phyloP scores from a whole-genome alignment of 2,329 filamentous ascomycete genomes.

The Phaeosphaeriaceae sp. region DNA sequence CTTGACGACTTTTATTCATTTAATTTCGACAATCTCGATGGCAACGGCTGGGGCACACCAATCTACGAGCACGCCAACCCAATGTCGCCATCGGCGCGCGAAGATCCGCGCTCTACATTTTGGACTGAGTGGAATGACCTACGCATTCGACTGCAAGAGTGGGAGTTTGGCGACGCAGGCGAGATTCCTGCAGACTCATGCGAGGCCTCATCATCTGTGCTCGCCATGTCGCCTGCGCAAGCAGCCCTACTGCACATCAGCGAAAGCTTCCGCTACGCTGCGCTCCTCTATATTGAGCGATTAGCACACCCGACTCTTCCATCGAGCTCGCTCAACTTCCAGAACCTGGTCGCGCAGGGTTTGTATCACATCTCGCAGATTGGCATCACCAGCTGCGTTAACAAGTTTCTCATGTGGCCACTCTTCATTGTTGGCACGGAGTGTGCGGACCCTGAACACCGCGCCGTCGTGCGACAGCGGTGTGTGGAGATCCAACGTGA shows the following conservation, averaged over 20 bases:
- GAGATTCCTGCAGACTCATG: conserved; percentile 34
- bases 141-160: conserved; percentile 77
- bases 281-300: conserved; percentile 87
- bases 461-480: conserved; percentile 78
- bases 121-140: conserved; percentile 89
- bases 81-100: conserved; percentile 52
- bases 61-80: conserved; percentile 55
- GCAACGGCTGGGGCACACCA: conserved; percentile 71
- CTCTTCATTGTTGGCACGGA: conserved; percentile 90
- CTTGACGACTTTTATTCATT: conserved; percentile 61
- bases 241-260: conserved; percentile 82
- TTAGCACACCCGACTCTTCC: conserved; percentile 79
- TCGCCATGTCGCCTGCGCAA: conserved; percentile 61
- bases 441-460: conserved; percentile 82
- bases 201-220: conserved; percentile 31
- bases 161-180: conserved; percentile 69
- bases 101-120: conserved; percentile 69
- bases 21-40: conserved; percentile 69
- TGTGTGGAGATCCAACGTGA: conserved; percentile 87
- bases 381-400: conserved; percentile 72
- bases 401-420: conserved; percentile 94
- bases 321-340: conserved; percentile 78
- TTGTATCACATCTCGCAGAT: conserved; percentile 85
- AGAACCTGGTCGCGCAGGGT: conserved; percentile 81
- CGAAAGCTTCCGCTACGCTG: conserved; percentile 88